Evolutionary conservation across 345 rosid genomes (phyloP).

Genomic region (Gossypium thurberi): DNA sequence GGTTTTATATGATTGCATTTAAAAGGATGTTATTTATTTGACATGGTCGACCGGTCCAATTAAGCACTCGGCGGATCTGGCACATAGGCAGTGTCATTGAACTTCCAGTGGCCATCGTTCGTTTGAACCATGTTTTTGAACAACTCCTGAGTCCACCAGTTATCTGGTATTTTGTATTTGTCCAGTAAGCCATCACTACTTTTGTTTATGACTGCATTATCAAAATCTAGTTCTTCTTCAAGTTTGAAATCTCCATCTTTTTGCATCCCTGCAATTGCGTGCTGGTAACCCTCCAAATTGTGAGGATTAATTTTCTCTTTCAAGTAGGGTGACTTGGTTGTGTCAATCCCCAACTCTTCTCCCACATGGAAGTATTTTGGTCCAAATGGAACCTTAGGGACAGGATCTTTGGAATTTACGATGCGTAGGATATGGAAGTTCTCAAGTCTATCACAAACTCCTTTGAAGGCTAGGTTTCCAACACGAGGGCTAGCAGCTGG

Average conservation of each 20-base stretch:
- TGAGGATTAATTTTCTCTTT: slow-evolving; percentile 4
- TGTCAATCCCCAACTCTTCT: slow-evolving; percentile 8
- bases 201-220: slow-evolving; percentile 12
- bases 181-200: background rate
- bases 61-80: slow-evolving; percentile 9
- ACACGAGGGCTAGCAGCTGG: slow-evolving; percentile 61
- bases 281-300: slow-evolving; percentile 15
- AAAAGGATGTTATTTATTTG: background rate
- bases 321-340: slow-evolving; percentile 3
- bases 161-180: background rate
- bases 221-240: slow-evolving; percentile 4
- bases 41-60: background rate
- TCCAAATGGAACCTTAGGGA: slow-evolving; percentile 33
- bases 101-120: slow-evolving; percentile 11
- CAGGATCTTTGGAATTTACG: slow-evolving; percentile 24
- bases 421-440: slow-evolving; percentile 31
- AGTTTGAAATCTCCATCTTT: slow-evolving; percentile 3
- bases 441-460: background rate
- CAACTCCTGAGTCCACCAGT: slow-evolving; percentile 12
- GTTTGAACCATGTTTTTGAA: slow-evolving; percentile 12
- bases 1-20: background rate
- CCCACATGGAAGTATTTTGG: slow-evolving; percentile 13
- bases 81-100: background rate
- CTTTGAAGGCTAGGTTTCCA: background rate
- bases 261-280: slow-evolving; percentile 21